Evolutionary conservation across 495 filamentous ascomycete species (phyloP).

Genomic region (Astrothelium macrocarpum): DNA sequence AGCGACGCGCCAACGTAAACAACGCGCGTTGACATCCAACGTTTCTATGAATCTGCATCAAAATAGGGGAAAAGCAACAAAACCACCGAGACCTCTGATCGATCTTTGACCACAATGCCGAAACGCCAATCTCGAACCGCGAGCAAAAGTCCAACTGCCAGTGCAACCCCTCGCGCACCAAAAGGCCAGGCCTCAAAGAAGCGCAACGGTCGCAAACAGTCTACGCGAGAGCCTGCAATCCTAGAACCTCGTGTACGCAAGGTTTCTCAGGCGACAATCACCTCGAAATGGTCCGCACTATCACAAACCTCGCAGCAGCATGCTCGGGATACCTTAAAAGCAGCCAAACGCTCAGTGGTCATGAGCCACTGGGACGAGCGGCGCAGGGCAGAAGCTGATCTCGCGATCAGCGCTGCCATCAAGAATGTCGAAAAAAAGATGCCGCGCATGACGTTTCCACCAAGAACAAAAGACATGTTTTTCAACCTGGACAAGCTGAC

Average conservation of each 20-base stretch:
- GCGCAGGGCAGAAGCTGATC: conserved; percentile 48
- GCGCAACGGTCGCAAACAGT: background rate
- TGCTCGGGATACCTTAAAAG: conserved; percentile 43
- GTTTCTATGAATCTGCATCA: background rate
- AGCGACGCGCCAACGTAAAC: background rate
- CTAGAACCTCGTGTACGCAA: conserved; percentile 43
- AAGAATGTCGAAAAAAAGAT: conserved; percentile 42
- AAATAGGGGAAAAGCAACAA: background rate
- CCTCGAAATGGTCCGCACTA: conserved; percentile 49
- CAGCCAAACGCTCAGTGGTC: conserved; percentile 47
- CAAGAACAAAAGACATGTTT: conserved; percentile 43
- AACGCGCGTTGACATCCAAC: background rate
- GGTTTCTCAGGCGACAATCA: conserved; percentile 48
- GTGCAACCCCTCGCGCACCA: background rate
- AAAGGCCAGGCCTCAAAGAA: background rate
- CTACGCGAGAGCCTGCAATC: background rate
- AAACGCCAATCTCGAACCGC: background rate
- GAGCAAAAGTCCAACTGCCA: background rate
- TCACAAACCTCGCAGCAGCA: conserved; percentile 42
- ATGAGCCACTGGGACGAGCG: conserved; percentile 44
- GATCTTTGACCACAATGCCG: background rate
- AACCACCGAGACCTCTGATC: background rate
- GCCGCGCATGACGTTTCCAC: conserved; percentile 52
- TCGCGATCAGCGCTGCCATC: conserved; percentile 40
- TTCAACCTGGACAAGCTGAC: conserved; percentile 54